Percentiles rank a stretch among this genome's conserved stretches.
These are phyloP conservation scores for Coniochaeta sp. DNA, from an alignment of 2,329 filamentous ascomycete species.

Conservation along the genomic window DNA sequence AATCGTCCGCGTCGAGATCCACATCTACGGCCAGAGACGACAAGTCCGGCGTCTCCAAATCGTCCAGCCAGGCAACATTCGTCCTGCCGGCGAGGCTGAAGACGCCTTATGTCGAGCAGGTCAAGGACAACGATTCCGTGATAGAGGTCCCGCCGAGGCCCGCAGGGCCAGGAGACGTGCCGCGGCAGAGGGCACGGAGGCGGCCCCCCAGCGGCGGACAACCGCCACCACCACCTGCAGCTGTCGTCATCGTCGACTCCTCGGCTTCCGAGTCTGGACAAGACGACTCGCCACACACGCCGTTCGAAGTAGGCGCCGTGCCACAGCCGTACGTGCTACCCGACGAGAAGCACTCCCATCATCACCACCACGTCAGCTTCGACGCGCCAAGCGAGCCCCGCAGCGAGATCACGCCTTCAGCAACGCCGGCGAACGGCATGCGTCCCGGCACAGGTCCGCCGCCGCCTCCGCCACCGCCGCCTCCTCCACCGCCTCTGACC, in stretches of 20 bases:
- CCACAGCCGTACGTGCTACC: conserved; percentile 34
- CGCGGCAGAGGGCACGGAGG: not conserved
- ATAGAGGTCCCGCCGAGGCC: not conserved
- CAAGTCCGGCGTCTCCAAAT: conserved; percentile 42
- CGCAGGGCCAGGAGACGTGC: not conserved
- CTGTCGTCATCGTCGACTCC: conserved; percentile 33
- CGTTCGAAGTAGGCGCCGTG: conserved; percentile 47
- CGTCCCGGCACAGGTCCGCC: conserved; percentile 26
- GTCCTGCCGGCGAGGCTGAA: conserved; percentile 26
- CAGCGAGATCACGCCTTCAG: conserved; percentile 25
- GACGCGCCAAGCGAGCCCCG: conserved; percentile 26
- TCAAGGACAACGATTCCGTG: conserved; percentile 16
- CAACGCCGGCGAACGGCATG: conserved; percentile 27
- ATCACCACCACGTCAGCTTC: conserved; percentile 17
- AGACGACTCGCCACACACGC: conserved; percentile 54
- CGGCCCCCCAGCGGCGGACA: not conserved
- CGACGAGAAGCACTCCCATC: conserved; percentile 24
- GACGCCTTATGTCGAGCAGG: conserved; percentile 18
- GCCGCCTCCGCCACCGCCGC: conserved; percentile 39
- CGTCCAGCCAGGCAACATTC: conserved; percentile 52
- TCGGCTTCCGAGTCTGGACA: conserved; percentile 43
- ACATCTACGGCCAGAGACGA: conserved; percentile 26
- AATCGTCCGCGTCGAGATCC: conserved; percentile 16
- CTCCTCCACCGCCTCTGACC: conserved; percentile 69
- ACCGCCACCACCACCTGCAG: conserved; percentile 12